Percentiles rank a stretch among this genome's conserved stretches.
Conservation (phyloP, 75 land plant species). For the Selaginella moellendorffii region DNA sequence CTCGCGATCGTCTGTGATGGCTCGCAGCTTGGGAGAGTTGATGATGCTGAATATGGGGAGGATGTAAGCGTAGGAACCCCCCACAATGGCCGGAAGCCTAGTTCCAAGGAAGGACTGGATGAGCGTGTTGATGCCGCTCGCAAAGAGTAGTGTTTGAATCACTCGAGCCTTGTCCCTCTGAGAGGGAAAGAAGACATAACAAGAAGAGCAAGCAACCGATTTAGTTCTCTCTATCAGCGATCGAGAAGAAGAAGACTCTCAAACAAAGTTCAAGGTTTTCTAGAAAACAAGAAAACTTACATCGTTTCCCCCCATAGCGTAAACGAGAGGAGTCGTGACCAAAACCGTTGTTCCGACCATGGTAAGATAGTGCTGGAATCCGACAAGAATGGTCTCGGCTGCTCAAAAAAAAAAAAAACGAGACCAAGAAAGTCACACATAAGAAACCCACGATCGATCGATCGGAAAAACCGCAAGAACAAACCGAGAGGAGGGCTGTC, state of each 20-base stretch:
- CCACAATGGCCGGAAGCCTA: constrained; percentile 61
- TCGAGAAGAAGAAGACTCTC: too few relatives aligned
- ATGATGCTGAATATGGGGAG: constrained; percentile 70
- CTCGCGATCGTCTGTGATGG: constrained; percentile 42
- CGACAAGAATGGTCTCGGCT: not conserved
- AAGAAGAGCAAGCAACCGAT: not conserved
- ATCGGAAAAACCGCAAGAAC: too few relatives aligned
- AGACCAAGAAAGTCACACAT: not conserved
- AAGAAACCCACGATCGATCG: too few relatives aligned
- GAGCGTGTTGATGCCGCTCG: constrained; percentile 63
- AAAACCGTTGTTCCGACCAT: constrained; percentile 2
- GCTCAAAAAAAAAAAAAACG: not conserved
- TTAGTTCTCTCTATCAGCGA: too few relatives aligned
- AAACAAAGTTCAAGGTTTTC: too few relatives aligned
- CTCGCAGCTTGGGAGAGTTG: constrained; percentile 42
- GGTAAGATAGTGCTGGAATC: not conserved
- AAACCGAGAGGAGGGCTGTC: constrained; percentile 52
- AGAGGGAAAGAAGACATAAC: too few relatives aligned
- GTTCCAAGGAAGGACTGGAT: constrained; percentile 73
- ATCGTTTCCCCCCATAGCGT: constrained; percentile 5
- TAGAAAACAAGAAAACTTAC: not conserved
- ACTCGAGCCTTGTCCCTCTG: constrained; percentile 74
- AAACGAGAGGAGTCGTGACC: constrained; percentile 5
- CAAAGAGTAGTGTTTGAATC: constrained; percentile 71
- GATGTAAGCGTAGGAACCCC: constrained; percentile 68